Base-by-base conservation (phyloP, 192 early-diverging fungal genomes). In the Rhizophagus prolifer region DNA sequence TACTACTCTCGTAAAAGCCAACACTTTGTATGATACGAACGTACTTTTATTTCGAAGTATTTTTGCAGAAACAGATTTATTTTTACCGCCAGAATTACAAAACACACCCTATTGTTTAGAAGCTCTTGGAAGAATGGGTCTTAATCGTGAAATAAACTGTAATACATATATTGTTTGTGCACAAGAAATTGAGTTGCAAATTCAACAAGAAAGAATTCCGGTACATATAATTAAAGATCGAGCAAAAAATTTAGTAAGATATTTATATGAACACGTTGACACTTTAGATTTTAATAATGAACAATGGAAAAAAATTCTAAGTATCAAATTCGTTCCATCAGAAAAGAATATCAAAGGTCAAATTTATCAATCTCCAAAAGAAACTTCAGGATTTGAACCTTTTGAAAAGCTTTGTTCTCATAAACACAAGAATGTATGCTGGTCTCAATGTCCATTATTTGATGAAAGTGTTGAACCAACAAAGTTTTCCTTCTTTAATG, bases 31-130 rank as follows among this genome's bases (percentile, higher is more conserved):
- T 30, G 62, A 64, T 30, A 7, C 26, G 3, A 64, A 64, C 12
- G 4, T 30, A 31, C 4, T 13, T 1, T 31, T 64, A 31, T 64
- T 31, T 30, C 25, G 12, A 23, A 12, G 3, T 30, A 31, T 64
- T 26, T 64, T 64, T 64, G 28, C 25, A 0, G 62, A 64, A 10
- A 64, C 3, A 26, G 30, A 64, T 31, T 64, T 64, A 64, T 64
- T 64, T 64, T 30, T 64, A 16, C 62, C 62, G 14, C 12, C 62
- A 16, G 26, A 64, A 64, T 64, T 64, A 28, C 28, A 64, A 64
- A 31, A 31, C 30, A 30, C 12, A 16, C 2, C 13, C 30, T 1
- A 0, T 26, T 64, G 62, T 30, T 12, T 26, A 16, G 16, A 13
- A 30, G 62, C 62, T 31, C 30, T 64, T 5, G 9, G 9, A 30